Evolutionary conservation across 768 basidiomycete species (phyloP).

Genomic region (Tylopilus sp.): DNA sequence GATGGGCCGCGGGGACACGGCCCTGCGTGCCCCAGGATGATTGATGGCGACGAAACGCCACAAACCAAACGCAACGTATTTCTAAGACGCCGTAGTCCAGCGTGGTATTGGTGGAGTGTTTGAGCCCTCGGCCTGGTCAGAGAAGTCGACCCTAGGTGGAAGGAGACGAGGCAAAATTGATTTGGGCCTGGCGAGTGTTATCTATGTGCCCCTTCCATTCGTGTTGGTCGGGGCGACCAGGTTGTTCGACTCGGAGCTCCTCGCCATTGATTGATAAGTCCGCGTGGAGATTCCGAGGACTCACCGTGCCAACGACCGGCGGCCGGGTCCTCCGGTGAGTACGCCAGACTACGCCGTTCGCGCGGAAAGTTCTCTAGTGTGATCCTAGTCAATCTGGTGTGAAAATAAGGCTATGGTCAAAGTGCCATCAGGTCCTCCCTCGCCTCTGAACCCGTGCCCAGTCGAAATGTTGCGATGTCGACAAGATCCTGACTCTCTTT

Average conservation of each 20-base stretch:
- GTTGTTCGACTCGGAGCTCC: neutral
- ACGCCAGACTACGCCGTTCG: no score
- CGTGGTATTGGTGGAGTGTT: neutral
- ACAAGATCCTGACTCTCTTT: no score
- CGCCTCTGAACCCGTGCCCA: no score
- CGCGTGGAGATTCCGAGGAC: neutral
- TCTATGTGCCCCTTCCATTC: neutral
- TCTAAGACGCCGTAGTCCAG: neutral
- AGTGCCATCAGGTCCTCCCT: no score
- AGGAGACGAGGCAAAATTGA: neutral
- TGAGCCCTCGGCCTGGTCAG: neutral
- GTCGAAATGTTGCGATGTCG: no score
- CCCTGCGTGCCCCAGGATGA: neutral
- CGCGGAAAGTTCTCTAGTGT: no score
- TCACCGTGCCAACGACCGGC: neutral
- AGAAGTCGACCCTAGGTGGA: neutral
- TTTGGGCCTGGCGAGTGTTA: neutral
- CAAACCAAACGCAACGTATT: neutral
- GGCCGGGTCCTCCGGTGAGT: neutral
- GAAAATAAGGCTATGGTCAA: no score
- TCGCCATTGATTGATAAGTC: neutral
- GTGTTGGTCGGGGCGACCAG: neutral
- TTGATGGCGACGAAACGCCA: conserved; percentile 6
- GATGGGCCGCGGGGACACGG: conserved; percentile 6
- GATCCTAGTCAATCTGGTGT: no score